These are phyloP conservation scores for Puya raimondii DNA, from an alignment of 176 grass and related monocot genomes.

Conservation along the genomic window DNA sequence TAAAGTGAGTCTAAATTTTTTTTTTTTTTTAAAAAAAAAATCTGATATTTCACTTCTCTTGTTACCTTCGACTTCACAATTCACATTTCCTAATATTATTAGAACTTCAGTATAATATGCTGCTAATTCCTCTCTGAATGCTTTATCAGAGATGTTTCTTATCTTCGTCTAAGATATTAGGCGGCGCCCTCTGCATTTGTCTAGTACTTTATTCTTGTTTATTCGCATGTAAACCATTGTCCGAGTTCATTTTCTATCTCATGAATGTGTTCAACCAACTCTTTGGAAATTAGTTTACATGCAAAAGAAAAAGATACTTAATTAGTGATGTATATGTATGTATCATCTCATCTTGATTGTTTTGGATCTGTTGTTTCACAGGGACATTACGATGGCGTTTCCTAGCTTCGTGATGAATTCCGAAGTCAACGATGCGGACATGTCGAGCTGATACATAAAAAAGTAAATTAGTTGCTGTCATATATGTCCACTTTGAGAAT, in stretches of 20 bases:
- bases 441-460: neutral
- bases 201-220: too few species aligned
- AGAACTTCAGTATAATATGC: neutral
- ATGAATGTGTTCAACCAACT: too few species aligned
- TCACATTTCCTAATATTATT: conserved; percentile 7
- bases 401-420: conserved; percentile 53
- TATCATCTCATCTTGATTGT: conserved; percentile 3
- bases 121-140: too few species aligned
- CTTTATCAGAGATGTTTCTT: too few species aligned
- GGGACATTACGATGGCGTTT: conserved; percentile 59
- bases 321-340: neutral
- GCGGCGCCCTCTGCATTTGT: too few species aligned
- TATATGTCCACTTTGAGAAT: neutral
- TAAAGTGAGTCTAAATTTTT: conserved; percentile 34
- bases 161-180: too few species aligned
- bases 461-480: neutral
- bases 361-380: conserved; percentile 4
- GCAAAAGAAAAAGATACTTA: too few species aligned
- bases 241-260: too few species aligned
- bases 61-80: conserved; percentile 8
- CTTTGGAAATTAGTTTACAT: too few species aligned
- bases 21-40: neutral
- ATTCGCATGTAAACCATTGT: too few species aligned
- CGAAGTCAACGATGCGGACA: conserved; percentile 28
- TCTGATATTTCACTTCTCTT: neutral